phyloP scores from a whole-genome alignment of 768 basidiomycete species.

The Fomitopsis serialis region DNA sequence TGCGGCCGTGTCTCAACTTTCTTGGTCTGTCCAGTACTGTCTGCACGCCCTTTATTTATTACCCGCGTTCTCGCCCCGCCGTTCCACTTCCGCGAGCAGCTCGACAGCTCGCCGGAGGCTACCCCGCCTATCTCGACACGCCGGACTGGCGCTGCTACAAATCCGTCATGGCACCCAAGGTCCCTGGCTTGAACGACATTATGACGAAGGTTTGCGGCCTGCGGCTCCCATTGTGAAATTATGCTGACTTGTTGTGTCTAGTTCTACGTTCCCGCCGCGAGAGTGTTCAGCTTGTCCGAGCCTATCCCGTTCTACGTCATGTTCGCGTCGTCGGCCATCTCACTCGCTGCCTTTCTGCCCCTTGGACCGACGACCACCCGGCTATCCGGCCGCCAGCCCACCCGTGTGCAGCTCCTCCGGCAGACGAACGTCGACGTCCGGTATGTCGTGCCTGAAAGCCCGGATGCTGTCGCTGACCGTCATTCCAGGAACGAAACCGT shows the following conservation, averaged over 20 bases:
- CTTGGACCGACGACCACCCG: slow-evolving; percentile 41
- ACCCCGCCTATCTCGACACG: slow-evolving; percentile 36
- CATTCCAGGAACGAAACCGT: slow-evolving; percentile 38
- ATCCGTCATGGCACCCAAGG: slow-evolving; percentile 25
- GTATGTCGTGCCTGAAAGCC: slow-evolving; percentile 16
- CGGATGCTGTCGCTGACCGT: neutral
- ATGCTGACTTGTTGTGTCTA: slow-evolving; percentile 8
- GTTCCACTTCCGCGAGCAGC: slow-evolving; percentile 45
- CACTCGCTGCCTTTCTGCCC: slow-evolving; percentile 58
- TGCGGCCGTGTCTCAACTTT: neutral
- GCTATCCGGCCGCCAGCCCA: slow-evolving; percentile 29
- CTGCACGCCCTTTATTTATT: slow-evolving; percentile 58
- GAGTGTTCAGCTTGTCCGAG: slow-evolving; percentile 51
- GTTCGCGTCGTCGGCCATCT: slow-evolving; percentile 48
- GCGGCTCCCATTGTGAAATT: too few relatives aligned
- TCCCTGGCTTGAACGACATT: slow-evolving; percentile 23
- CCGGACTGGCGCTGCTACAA: slow-evolving; percentile 48
- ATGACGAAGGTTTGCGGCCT: slow-evolving; percentile 32
- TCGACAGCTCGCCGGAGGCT: slow-evolving; percentile 12
- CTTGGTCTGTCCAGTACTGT: slow-evolving; percentile 36
- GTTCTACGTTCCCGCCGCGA: slow-evolving; percentile 53
- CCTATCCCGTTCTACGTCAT: slow-evolving; percentile 65
- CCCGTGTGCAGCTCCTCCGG: slow-evolving; percentile 57
- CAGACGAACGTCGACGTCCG: slow-evolving; percentile 64
- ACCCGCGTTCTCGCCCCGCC: slow-evolving; percentile 60